Conservation (phyloP, 192 early-diverging fungal species). For the Backusella morwellensis region DNA sequence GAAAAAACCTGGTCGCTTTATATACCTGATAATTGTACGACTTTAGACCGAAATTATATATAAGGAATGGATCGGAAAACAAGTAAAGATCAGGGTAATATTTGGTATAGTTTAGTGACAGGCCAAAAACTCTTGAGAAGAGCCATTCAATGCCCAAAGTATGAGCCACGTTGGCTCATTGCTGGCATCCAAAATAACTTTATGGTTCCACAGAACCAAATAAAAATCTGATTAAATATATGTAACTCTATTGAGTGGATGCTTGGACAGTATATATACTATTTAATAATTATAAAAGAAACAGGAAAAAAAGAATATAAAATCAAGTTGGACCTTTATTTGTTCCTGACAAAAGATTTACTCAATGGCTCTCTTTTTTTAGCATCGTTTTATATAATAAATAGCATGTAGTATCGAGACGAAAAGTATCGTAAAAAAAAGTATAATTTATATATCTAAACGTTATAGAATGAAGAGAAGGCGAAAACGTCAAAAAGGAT, state of each 20-base stretch:
- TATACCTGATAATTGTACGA: not conserved
- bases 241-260: not conserved
- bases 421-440: too few species aligned
- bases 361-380: too few species aligned
- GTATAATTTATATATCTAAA: too few species aligned
- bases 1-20: not conserved
- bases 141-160: not conserved
- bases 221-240: slow-evolving; percentile 2
- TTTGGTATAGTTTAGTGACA: not conserved
- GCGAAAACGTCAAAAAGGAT: not conserved
- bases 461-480: too few species aligned
- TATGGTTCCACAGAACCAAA: not conserved
- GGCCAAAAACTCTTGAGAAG: not conserved
- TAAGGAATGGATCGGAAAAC: not conserved
- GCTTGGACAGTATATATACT: not conserved
- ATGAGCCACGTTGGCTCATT: not conserved
- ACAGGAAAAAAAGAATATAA: too few species aligned
- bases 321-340: too few species aligned
- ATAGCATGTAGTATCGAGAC: too few species aligned
- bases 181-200: not conserved
- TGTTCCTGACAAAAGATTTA: too few species aligned
- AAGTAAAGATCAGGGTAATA: not conserved
- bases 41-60: not conserved
- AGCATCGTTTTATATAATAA: too few species aligned
- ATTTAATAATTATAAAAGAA: too few species aligned